Base-by-base conservation (phyloP, 2,329 filamentous ascomycete species). In the Microascus cirrosus region DNA sequence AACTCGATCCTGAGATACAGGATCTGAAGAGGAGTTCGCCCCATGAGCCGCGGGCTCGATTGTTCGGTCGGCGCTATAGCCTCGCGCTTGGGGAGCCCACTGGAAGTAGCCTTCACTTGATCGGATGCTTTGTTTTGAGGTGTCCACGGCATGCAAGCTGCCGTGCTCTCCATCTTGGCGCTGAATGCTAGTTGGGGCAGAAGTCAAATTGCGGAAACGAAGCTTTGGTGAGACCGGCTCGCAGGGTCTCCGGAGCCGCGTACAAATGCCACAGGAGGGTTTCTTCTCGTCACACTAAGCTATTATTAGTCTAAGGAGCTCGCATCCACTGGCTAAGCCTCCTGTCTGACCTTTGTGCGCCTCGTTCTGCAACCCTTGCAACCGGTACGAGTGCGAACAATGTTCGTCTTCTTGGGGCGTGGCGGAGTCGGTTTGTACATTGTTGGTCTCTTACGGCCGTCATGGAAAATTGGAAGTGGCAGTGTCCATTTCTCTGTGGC, bases 351-450 rank as follows among this genome's bases (percentile, higher is more conserved):
- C 61, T 64, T 64, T 35, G 59, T 62, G 6, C 60, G 62, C 11
- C 63, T 58, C 15, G 58, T 55, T 10, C 61, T 51, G 15, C 64
- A 65, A 11, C 12, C 54, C 15, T 54, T 60, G 34, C 64, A 65
- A 3, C 64, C 64, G 2, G 60, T 63, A 1, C 61, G 61, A 10
- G 61, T 58, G 13, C 64, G 63, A 11, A 59, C 58, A 39, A 65
- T 65, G 15, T 53, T 61, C 2, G 63, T 65, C 55, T 65, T 65
- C 22, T 64, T 64, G 2, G 20, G 58, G 4, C 64, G 61, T 12
- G 56, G 56, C 2, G 61, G 62, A 7, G 61, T 62, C 13, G 64
- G 63, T 15, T 63, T 63, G 34, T 65, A 65, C 63, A 65, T 64
- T 4, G 28, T 32, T 32, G 28, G 8, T 32, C 28, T 32, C 28